phyloP scores from a whole-genome alignment of 352 stramenopile genomes.

The Phytophthora europaea region DNA sequence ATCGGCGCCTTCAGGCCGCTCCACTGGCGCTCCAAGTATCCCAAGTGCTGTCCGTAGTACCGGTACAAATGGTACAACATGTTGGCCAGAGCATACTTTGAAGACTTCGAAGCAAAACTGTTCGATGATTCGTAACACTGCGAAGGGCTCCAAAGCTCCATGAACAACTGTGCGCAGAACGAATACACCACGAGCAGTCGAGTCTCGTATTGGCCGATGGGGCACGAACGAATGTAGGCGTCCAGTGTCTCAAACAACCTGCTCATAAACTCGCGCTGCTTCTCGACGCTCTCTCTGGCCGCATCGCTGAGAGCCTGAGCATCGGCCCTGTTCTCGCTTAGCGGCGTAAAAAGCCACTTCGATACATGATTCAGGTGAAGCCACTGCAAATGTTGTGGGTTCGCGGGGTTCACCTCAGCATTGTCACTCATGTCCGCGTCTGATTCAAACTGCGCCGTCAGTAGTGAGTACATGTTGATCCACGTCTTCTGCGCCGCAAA shows the following conservation, averaged over 20 bases:
- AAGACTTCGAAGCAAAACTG: conserved; percentile 30
- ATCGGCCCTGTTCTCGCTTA: conserved; percentile 28
- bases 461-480: conserved; percentile 90
- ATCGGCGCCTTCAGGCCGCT: conserved; percentile 93
- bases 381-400: conserved; percentile 59
- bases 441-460: conserved; percentile 82
- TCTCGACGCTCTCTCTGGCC: conserved; percentile 34
- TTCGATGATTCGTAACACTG: conserved; percentile 16
- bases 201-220: conserved; percentile 93
- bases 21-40: conserved; percentile 85
- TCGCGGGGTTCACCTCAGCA: conserved; percentile 9
- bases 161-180: conserved; percentile 88
- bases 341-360: conserved; percentile 69
- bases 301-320: conserved; percentile 24
- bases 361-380: conserved; percentile 71
- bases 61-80: conserved; percentile 95
- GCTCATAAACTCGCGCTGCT: conserved; percentile 76
- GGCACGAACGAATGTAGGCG: conserved; percentile 90
- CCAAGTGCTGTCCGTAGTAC: conserved; percentile 96
- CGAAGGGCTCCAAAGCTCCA: conserved; percentile 68
- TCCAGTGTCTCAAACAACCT: conserved; percentile 93
- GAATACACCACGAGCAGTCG: conserved; percentile 92
- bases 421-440: conserved; percentile 39
- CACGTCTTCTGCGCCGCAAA: conserved; percentile 84
- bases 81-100: conserved; percentile 76